Evolutionary conservation across 75 land plant genomes (phyloP), one percentile per base, ranked within the genome.

Genomic region (Picea glauca): DNA sequence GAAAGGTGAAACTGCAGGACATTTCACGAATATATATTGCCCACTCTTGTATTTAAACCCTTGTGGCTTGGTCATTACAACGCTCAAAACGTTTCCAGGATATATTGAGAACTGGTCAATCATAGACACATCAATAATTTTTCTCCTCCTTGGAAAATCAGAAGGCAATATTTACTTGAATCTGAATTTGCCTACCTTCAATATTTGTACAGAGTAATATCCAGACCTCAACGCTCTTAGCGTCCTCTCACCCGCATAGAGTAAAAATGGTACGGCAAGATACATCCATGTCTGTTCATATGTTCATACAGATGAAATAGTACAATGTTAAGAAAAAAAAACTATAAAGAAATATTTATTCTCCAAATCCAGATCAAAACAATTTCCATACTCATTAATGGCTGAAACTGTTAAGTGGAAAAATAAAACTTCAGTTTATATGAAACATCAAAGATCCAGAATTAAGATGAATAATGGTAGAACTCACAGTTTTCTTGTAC

Each of bases 1-100:
- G 81, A 97, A 97, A 50, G 93, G 80, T 18, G 99, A 97, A 61
- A 97, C 88, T 46, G 83, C 62, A 12, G 99, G 96, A 73, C 99
- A 97, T 66, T 94, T 85, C 59, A 97, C 74, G 77, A 96, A 97
- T 4, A 93, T 87, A 79, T 97, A 97, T 82, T 95, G 94, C 11
- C 99, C 99, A 81, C 99, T 97, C 81, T 85, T 89, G 82, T 97
- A 97, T 58, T 85, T 88, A 72, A 94, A 94, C 20, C 90, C 92
- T 15, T 81, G 82, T 35, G 99, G 99, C 79, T 94, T 97, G 54
- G 96, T 82, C 91, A 97, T 92, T 50, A 87, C 66, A 78, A 97
- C 68, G 70, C 89, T 90, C 68, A 97, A 82, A 30, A 97, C 99
- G 75, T 88, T 88, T 32, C 99, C 99, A 67, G 98, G 93, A 81